A percentile compares a stretch with the other conserved stretches of the same genome.
Conservation (phyloP, 257 asterid species). For the Perilla frutescens region DNA sequence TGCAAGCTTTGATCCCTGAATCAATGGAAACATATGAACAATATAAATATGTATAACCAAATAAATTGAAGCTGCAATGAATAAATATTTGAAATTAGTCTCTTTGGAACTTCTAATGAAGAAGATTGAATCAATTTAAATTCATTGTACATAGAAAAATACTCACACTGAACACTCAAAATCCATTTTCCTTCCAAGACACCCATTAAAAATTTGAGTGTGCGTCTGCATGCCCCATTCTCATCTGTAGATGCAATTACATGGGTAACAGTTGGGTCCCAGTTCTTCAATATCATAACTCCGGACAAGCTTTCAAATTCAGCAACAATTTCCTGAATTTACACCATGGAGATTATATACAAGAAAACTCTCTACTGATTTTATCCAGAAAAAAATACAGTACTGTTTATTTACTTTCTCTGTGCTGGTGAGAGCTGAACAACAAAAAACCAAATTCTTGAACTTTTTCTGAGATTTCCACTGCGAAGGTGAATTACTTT, state of each 20-base stretch:
- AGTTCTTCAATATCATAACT: conserved; percentile 64
- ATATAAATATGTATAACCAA: background rate
- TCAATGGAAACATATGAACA: conserved; percentile 11
- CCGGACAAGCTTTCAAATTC: conserved; percentile 60
- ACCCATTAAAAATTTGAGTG: conserved; percentile 90
- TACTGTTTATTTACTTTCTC: conserved; percentile 67
- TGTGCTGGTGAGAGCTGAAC: conserved; percentile 68
- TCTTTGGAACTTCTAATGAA: background rate
- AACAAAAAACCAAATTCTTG: conserved; percentile 67
- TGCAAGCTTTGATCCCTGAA: conserved; percentile 86
- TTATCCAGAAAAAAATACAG: background rate
- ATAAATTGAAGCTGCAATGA: background rate
- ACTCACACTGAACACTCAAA: conserved; percentile 74
- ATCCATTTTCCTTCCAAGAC: conserved; percentile 95
- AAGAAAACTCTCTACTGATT: background rate
- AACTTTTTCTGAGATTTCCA: conserved; percentile 59
- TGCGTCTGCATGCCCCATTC: conserved; percentile 86
- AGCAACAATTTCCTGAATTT: conserved; percentile 62
- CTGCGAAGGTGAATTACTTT: conserved; percentile 34
- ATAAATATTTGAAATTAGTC: background rate
- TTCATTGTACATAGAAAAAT: background rate
- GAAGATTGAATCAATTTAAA: background rate
- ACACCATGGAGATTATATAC: background rate
- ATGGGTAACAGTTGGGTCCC: conserved; percentile 82
- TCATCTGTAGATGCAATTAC: conserved; percentile 81